Evolutionary conservation across 2,329 filamentous ascomycete genomes (phyloP), one percentile per base, ranked within the genome.

Genomic region (Penicillium expansum): DNA sequence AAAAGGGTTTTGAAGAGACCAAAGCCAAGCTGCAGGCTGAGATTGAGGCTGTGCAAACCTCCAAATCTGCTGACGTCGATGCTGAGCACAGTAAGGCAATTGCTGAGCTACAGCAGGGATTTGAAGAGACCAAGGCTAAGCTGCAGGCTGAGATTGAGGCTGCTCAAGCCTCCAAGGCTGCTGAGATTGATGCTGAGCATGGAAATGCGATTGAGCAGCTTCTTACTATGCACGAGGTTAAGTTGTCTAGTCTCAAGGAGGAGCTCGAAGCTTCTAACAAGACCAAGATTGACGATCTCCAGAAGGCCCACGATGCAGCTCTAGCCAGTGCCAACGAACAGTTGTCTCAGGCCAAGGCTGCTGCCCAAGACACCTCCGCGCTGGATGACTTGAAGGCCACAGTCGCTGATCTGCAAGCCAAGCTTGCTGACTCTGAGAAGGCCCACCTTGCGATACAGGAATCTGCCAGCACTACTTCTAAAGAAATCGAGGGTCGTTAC

Each of bases 361-460:
- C 71, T 22, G 70, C 67, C 22, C 68, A 71, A 35, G 74, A 77
- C 58, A 76, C 70, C 5, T 74, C 75, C 24, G 64, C 58, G 10
- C 45, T 74, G 29, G 74, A 77, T 54, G 56, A 59, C 11, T 58
- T 77, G 44, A 77, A 78, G 64, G 71, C 75, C 18, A 71, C 73
- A 33, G 72, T 77, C 63, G 69, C 69, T 7, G 79, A 79, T 44
- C 79, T 91, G 60, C 85, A 91, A 67, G 83, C 86, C 67, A 85
- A 87, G 71, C 75, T 87, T 58, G 81, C 84, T 67, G 79, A 83
- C 62, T 80, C 82, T 45, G 80, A 80, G 35, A 71, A 74, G 44
- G 71, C 69, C 38, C 69, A 71, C 35, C 64, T 72, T 47, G 70
- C 76, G 10, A 66, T 67, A 13, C 78, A 81, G 64, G 78, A 78